Base-by-base conservation (phyloP, 225 moss, liverwort and hornwort species). In the Sphagnum tenellum region DNA sequence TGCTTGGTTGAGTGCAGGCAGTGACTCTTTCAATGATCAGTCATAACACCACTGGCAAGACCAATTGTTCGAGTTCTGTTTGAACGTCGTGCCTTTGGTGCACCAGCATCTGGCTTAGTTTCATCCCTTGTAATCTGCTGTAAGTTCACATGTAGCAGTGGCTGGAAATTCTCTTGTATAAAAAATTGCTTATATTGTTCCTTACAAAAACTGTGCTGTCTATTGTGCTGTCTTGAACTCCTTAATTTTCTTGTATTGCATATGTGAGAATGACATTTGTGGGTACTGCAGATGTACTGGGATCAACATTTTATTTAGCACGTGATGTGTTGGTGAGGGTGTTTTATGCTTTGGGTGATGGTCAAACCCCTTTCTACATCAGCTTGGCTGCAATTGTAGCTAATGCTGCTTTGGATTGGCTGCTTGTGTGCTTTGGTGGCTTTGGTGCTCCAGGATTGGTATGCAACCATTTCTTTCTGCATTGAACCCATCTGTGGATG, bases 251-350 rank as follows among this genome's bases (percentile, higher is more conserved):
- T 29, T 29, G 29, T 29, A 29, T 29, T 29, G 29, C 29, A 29
- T 29, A 29, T 29, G 29, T 29, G 29, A 29, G 29, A 29, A 29
- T 29, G 29, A 29, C 29, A 29, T 29, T 29, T 29, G 29, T 29
- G 29, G 29, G 29, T 29, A 58, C 45, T 64, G 63, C 78, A 80
- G 80, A 84, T 79, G 63, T 77, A 48, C 11, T 78, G 67, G 98
- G 98, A 5, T 89, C 87, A 55, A 83, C 87, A 3, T 90, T 87
- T 65, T 89, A 88, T 69, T 59, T 98, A 50, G 84, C 74, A 54
- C 83, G 98, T 64, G 93, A 98, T 72, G 74, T 98, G 57, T 68
- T 98, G 70, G 81, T 98, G 47, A 83, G 86, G 74, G 98, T 89
- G 8, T 98, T 90, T 63, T 98, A 93, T 64, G 83, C 93, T 49